Evolutionary conservation across 257 asterid genomes (phyloP), one percentile per base, ranked within the genome.

Genomic region (Datura wrightii): DNA sequence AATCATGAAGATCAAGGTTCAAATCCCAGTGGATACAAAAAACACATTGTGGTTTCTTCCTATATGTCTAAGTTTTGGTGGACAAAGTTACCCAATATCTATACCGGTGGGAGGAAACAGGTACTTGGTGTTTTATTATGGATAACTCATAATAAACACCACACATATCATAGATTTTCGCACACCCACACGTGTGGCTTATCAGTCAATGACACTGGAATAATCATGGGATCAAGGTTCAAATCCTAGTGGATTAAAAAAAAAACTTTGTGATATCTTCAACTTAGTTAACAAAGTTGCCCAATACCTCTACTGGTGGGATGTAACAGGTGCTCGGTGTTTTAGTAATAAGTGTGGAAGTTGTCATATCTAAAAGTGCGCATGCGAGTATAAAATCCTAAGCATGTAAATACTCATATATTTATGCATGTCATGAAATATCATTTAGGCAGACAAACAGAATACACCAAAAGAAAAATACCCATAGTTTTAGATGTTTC

Each of bases 401-500:
- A 14, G 15, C 31, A 55, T 48, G 81, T 76, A 67, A 66, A 15
- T 41, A 19, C 60, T 34, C 60, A 48, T 74, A 31, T 42, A 50
- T 7, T 31, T 50, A 14, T 4, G 63, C 16, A 34, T 76, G 31
- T 76, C 42, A 52, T 50, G 48, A 76, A 24, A 24, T 31, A 52
- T 78, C 60, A 74, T 52, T 14, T 14, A 52, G 48, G 9, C 46
- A 78, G 82, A 31, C 11, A 76, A 76, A 31, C 62, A 7, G 34
- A 48, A 78, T 14, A 52, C 82, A 76, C 7, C 81, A 74, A 48
- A 48, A 52, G 36, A 48, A 66, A 74, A 76, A 31, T 50, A 53
- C 31, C 34, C 44, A 50, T 24, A 50, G 31, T 78, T 78, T 9
- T 78, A 78, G 14, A 50, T 76, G 62, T 24, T 76, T 50, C 62